Evolutionary conservation across 2,329 filamentous ascomycete species (phyloP).

Genomic region (Venturia pyrina): DNA sequence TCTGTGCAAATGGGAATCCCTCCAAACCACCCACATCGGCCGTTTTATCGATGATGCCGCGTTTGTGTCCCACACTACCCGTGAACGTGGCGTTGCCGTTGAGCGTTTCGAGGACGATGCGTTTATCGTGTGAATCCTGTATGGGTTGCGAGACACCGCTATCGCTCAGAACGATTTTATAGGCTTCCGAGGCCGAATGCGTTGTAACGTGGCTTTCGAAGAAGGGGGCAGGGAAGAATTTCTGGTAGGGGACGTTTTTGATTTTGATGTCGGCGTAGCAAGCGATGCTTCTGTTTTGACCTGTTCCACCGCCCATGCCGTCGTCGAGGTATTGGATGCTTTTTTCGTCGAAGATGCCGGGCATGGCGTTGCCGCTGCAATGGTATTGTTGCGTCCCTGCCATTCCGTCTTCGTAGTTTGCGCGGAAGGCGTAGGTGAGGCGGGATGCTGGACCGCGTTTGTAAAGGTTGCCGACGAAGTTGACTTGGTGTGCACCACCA

Average conservation of each 20-base stretch:
- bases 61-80: slow-evolving; percentile 35
- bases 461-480: slow-evolving; percentile 47
- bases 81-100: slow-evolving; percentile 22
- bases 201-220: slow-evolving; percentile 29
- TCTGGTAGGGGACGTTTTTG: slow-evolving; percentile 12
- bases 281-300: slow-evolving; percentile 25
- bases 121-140: slow-evolving; percentile 35
- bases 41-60: slow-evolving; percentile 32
- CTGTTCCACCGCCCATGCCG: slow-evolving; percentile 21
- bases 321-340: slow-evolving; percentile 37
- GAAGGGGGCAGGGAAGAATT: slow-evolving; percentile 31
- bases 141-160: slow-evolving; percentile 33
- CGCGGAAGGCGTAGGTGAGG: slow-evolving; percentile 39
- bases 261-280: slow-evolving; percentile 33
- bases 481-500: slow-evolving; percentile 44
- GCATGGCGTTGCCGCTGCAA: slow-evolving; percentile 26
- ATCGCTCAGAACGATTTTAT: slow-evolving; percentile 30
- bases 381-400: slow-evolving; percentile 34
- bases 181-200: slow-evolving; percentile 26
- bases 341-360: neutral
- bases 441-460: slow-evolving; percentile 43
- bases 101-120: slow-evolving; percentile 34
- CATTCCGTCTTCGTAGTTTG: slow-evolving; percentile 43
- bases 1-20: neutral
- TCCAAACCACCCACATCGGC: neutral